A percentile compares a stretch with the other conserved stretches of the same genome.
phyloP scores from a whole-genome alignment of 2,329 filamentous ascomycete species.

The Lasiodiplodia sp. region DNA sequence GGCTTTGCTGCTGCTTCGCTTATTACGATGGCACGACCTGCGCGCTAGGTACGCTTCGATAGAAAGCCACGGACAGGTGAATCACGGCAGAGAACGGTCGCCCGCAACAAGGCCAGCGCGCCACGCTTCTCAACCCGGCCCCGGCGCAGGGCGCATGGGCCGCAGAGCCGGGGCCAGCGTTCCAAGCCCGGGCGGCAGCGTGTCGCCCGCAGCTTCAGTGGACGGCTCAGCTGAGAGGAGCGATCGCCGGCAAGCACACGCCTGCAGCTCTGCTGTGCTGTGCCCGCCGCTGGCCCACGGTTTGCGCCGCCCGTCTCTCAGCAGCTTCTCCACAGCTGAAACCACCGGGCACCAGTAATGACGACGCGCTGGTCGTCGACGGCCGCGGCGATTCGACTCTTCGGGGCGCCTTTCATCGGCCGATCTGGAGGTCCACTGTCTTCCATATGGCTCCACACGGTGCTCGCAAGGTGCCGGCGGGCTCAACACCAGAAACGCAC shows the following conservation, averaged over 20 bases:
- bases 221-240: constrained; percentile 16
- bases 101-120: no score
- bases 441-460: constrained; percentile 6
- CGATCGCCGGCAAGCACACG: constrained; percentile 13
- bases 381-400: not conserved
- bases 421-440: constrained; percentile 25
- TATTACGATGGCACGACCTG: no score
- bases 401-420: constrained; percentile 3
- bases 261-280: not conserved
- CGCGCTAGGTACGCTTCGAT: no score
- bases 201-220: not conserved
- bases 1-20: not conserved
- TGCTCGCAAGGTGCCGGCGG: constrained; percentile 12
- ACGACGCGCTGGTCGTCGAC: constrained; percentile 3
- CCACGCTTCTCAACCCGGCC: no score
- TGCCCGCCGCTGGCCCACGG: not conserved
- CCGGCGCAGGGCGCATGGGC: no score
- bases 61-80: no score
- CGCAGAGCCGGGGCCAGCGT: no score
- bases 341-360: constrained; percentile 24
- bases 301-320: not conserved
- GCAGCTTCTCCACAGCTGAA: constrained; percentile 20
- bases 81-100: no score
- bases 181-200: not conserved
- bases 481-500: constrained; percentile 20